Evolutionary conservation across 805 yeast species (phyloP), one percentile per base, ranked within the genome.

Genomic region (Cyberlindnera mrakii): DNA sequence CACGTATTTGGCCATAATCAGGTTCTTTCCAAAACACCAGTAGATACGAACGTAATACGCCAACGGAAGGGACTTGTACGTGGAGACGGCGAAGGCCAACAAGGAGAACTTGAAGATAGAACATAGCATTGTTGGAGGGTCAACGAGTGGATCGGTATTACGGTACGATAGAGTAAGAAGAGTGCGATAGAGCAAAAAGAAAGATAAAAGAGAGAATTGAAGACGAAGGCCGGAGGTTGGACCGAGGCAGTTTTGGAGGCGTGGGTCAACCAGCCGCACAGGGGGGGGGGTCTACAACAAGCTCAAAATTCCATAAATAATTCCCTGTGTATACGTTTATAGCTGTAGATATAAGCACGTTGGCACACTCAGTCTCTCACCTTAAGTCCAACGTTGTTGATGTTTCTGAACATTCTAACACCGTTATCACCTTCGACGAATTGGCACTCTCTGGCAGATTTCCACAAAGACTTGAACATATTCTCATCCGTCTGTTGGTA

Each of bases 391-490:
- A 75, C 58, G 40, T 77, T 75, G 64, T 85, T 85, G 55, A 68
- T 55, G 66, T 85, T 85, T 67, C 93, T 75, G 63, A 70, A 85
- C 93, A 85, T 85, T 65, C 68, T 58, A 23, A 81, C 78, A 45
- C 86, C 87, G 51, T 75, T 71, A 49, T 78, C 79, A 55, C 85
- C 88, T 48, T 81, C 89, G 44, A 82, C 86, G 51, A 75, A 82
- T 61, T 82, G 88, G 58, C 89, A 82, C 54, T 67, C 58, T 69
- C 87, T 74, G 33, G 75, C 78, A 33, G 75, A 63, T 55, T 78
- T 78, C 69, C 85, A 87, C 55, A 76, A 72, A 34, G 80, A 67
- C 41, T 63, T 59, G 79, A 85, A 78, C 88, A 87, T 82, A 71
- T 76, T 84, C 64, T 85, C 86, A 51, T 72, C 81, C 42, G 73